A percentile compares a stretch with the other conserved stretches of the same genome.
These are phyloP conservation scores for Mucor lusitanicus DNA, from an alignment of 371 early-diverging fungal species.

Conservation along the genomic window DNA sequence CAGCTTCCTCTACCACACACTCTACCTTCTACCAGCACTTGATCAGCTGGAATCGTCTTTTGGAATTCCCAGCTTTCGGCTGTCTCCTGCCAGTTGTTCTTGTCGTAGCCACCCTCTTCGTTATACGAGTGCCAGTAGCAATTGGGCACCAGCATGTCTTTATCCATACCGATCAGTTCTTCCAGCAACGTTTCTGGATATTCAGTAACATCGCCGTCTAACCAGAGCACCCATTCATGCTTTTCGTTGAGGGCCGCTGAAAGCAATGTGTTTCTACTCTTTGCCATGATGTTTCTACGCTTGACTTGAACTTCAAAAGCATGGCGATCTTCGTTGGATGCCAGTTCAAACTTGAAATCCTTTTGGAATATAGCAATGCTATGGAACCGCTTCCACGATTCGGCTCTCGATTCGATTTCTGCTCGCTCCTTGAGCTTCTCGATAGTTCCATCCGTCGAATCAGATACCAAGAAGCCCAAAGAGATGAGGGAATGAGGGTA, in stretches of 20 bases:
- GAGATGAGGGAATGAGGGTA: constrained; percentile 70
- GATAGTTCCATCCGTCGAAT: constrained; percentile 48
- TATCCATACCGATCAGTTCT: constrained; percentile 55
- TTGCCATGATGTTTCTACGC: constrained; percentile 64
- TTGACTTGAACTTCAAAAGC: constrained; percentile 55
- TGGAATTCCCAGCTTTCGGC: constrained; percentile 54
- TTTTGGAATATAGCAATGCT: constrained; percentile 62
- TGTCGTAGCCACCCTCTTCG: constrained; percentile 61
- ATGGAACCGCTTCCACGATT: constrained; percentile 41
- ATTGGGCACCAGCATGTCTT: constrained; percentile 62
- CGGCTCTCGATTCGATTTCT: constrained; percentile 13
- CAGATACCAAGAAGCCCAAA: constrained; percentile 65
- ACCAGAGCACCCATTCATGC: constrained; percentile 72
- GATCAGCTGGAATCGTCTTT: constrained; percentile 45
- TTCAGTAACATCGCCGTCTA: constrained; percentile 69
- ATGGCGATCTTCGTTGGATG: constrained; percentile 60
- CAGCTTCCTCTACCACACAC: neutral
- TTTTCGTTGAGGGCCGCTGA: constrained; percentile 57
- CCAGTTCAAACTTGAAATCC: constrained; percentile 51
- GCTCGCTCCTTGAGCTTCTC: constrained; percentile 38
- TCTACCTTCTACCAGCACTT: constrained; percentile 43
- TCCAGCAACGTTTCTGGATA: constrained; percentile 57
- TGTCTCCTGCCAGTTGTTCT: constrained; percentile 76
- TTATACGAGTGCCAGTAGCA: constrained; percentile 49
- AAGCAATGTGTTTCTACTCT: constrained; percentile 63